Base-by-base conservation (phyloP, 352 stramenopile genomes). In the Pythium volutum region DNA sequence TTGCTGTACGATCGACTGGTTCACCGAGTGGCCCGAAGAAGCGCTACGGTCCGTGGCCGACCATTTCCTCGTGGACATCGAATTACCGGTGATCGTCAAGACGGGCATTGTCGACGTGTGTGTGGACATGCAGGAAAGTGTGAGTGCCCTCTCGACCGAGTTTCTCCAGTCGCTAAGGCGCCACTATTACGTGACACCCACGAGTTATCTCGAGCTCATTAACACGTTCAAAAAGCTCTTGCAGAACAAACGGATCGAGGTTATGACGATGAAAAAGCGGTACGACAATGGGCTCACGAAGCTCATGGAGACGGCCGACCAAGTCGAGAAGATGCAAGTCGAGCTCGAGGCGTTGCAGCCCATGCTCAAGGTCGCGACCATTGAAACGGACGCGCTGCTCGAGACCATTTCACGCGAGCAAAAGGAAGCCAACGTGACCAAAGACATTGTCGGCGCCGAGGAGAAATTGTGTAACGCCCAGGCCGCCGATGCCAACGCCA, bases 1-100 rank as follows among this genome's bases (percentile, higher is more conserved):
- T 66, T 98, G 95, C 69, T 98, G 93, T 64, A 98, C 95, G 38
- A 98, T 98, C 59, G 95, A 98, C 53, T 98, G 95, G 94, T 98
- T 98, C 70, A 90, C 91, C 0, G 93, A 98, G 55, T 98, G 95
- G 95, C 95, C 95, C 0, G 79, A 96, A 46, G 93, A 98, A 71
- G 95, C 95, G 16, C 73, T 98, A 46, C 82, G 87, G 15, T 96
- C 85, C 4, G 95, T 98, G 8, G 95, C 93, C 11, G 79, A 96
- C 36, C 86, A 97, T 63, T 98, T 98, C 57, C 73, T 98, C 1
- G 76, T 94, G 18, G 82, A 96, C 51, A 79, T 97, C 14, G 87
- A 97, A 25, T 67, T 98, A 18, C 76, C 89, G 7, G 55, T 77
- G 14, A 41, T 72, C 1, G 69, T 97, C 3, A 95, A 96, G 43